Conservation (phyloP, 2,329 filamentous ascomycete genomes). For the Lachnellula cervina region DNA sequence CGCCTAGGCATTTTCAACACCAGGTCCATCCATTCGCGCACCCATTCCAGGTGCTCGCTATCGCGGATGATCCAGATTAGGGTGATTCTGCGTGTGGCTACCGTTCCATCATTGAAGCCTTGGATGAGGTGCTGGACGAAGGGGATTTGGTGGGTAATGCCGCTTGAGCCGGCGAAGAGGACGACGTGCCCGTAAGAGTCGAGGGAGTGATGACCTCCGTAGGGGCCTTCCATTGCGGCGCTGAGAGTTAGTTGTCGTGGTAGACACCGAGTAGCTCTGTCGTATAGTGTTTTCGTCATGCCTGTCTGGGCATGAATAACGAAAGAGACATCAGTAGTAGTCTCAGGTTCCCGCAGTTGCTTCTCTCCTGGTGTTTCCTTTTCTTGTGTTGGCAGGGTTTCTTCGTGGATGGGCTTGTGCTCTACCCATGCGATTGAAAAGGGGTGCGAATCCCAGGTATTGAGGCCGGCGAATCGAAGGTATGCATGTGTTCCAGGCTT, state of each 20-base stretch:
- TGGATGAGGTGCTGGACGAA: slow-evolving; percentile 75
- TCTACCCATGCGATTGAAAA: slow-evolving; percentile 76
- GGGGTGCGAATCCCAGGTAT: slow-evolving; percentile 68
- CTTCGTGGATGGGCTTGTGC: slow-evolving; percentile 38
- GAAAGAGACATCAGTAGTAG: slow-evolving; percentile 61
- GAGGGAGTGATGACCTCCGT: slow-evolving; percentile 76
- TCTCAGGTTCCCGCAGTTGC: slow-evolving; percentile 35
- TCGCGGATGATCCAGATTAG: slow-evolving; percentile 93
- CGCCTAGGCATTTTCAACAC: slow-evolving; percentile 75
- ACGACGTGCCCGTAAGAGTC: slow-evolving; percentile 90
- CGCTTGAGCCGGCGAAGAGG: slow-evolving; percentile 86
- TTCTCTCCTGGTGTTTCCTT: slow-evolving; percentile 33
- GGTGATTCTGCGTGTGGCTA: slow-evolving; percentile 75
- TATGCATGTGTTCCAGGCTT: slow-evolving; percentile 71
- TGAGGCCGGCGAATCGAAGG: slow-evolving; percentile 62
- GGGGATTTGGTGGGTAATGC: slow-evolving; percentile 91
- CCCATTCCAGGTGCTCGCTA: slow-evolving; percentile 87
- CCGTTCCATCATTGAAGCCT: slow-evolving; percentile 63
- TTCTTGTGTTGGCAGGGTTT: slow-evolving; percentile 33
- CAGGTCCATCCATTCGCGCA: slow-evolving; percentile 74
- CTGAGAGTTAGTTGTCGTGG: slow-evolving; percentile 13
- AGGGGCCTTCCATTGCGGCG: slow-evolving; percentile 85
- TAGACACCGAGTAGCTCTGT: slow-evolving; percentile 50
- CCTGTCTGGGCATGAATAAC: slow-evolving; percentile 84
- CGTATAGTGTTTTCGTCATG: slow-evolving; percentile 77